These are phyloP conservation scores for Ajuga chamaepitys DNA, from an alignment of 257 asterid genomes.

Conservation along the genomic window DNA sequence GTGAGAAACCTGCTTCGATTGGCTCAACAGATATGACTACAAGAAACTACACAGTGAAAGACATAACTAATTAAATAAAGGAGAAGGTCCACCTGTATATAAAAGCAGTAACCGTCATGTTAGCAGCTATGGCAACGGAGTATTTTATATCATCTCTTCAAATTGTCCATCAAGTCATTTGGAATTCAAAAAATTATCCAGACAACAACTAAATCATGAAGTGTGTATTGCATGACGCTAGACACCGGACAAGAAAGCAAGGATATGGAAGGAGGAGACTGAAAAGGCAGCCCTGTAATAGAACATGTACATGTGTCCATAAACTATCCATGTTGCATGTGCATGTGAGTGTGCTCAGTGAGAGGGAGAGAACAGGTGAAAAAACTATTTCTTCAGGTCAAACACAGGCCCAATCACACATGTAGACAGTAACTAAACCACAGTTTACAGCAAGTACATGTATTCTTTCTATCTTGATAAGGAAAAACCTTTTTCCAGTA, in stretches of 20 bases:
- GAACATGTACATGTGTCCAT: not conserved
- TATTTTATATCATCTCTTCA: not conserved
- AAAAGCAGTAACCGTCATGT: not conserved
- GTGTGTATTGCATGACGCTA: not conserved
- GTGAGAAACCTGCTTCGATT: not conserved
- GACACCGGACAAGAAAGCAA: not conserved
- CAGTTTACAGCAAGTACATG: not conserved
- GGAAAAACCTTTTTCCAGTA: no score
- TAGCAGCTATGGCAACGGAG: constrained; percentile 1
- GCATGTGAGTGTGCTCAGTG: not conserved
- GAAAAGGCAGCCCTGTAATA: not conserved
- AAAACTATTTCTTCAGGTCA: not conserved
- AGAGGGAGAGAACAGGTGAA: not conserved
- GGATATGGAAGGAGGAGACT: not conserved
- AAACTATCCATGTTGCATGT: not conserved
- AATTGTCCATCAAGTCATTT: not conserved
- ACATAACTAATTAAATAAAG: no score
- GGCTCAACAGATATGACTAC: no score
- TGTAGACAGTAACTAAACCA: not conserved
- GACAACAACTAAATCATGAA: not conserved
- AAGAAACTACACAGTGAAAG: no score
- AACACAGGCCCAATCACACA: not conserved
- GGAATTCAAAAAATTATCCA: not conserved
- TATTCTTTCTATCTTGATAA: not conserved
- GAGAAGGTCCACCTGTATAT: no score